Percentiles rank a stretch among this genome's conserved stretches.
These are phyloP conservation scores for Goffeauzyma gilvescens DNA, from an alignment of 768 basidiomycete species.

Conservation along the genomic window DNA sequence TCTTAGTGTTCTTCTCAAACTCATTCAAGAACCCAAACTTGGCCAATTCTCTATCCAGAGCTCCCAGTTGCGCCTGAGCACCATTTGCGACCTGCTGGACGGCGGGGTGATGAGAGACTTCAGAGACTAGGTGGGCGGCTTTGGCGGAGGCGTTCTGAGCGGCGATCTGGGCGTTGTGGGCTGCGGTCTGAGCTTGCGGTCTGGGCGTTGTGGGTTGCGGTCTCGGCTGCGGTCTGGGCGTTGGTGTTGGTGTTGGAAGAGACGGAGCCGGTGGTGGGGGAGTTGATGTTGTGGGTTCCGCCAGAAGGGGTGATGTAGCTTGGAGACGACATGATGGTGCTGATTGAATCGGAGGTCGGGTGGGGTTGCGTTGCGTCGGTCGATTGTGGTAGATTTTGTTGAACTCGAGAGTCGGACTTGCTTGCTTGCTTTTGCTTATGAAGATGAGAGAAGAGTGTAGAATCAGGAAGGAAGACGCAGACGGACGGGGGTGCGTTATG, in stretches of 20 bases:
- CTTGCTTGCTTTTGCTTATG: too few relatives aligned
- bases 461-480: too few relatives aligned
- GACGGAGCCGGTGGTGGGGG: too few relatives aligned
- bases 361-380: too few relatives aligned
- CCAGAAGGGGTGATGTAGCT: too few relatives aligned
- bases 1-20: slow-evolving; percentile 71
- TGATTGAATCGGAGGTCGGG: too few relatives aligned
- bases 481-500: too few relatives aligned
- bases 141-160: slow-evolving; percentile 14
- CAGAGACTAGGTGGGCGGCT: slow-evolving; percentile 23
- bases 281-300: too few relatives aligned
- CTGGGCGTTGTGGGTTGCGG: slow-evolving; percentile 1
- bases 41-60: slow-evolving; percentile 31
- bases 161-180: background rate
- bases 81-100: slow-evolving; percentile 4
- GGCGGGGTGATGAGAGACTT: slow-evolving; percentile 7
- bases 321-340: too few relatives aligned
- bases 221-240: slow-evolving; percentile 4
- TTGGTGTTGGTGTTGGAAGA: background rate
- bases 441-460: too few relatives aligned
- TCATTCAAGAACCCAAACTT: slow-evolving; percentile 77
- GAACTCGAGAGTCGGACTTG: too few relatives aligned
- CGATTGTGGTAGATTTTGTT: too few relatives aligned
- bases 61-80: slow-evolving; percentile 6
- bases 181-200: background rate